Evolutionary conservation across 345 rosid species (phyloP), one percentile per base, ranked within the genome.

Genomic region (Pugionium cornutum): DNA sequence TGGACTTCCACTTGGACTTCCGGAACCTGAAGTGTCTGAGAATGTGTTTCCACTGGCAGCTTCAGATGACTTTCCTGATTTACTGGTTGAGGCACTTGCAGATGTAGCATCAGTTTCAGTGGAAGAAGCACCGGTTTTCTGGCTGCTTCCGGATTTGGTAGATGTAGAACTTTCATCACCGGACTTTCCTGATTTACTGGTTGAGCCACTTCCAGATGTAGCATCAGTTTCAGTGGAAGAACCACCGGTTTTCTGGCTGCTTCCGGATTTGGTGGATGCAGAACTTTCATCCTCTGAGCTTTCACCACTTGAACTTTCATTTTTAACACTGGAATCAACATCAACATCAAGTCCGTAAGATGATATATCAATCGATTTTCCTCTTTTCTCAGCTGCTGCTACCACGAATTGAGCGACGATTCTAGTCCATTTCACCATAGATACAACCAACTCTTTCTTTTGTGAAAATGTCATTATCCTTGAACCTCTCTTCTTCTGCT

Each of bases 261-360:
- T 34, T 1, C 6, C 4, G 25, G 51, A n/a, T 5, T 18, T 2
- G 7, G 52, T 31, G 26, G 37, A 0, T 7, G 58, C 1, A 10
- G 55, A 25, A 25, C 1, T 18, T 18, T 18, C 11, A 3, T 2
- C 27, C 1, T 3, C 2, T n/a, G 32, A 7, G 52, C 25, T 43
- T 10, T 1, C 64, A 8, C 5, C 34, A 18, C 18, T 18, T 18
- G 18, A 18, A 11, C 37, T n/a, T 39, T 5, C 46, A 0, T 9
- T 27, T 54, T 4, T n/a, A 51, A 69, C 3, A 4, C 36, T 6
- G 0, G 32, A 0, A 27, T 60, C 46, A 62, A 62, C 58, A 71
- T 57, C 70, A 2, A 71, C 70, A 6, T 71, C 75, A 57, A 71
- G 70, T 9, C 75, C 75, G 3, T 26, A 66, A 41, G 57, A 40